Base-by-base conservation (phyloP, 768 basidiomycete species). In the Scleroderma bovista region DNA sequence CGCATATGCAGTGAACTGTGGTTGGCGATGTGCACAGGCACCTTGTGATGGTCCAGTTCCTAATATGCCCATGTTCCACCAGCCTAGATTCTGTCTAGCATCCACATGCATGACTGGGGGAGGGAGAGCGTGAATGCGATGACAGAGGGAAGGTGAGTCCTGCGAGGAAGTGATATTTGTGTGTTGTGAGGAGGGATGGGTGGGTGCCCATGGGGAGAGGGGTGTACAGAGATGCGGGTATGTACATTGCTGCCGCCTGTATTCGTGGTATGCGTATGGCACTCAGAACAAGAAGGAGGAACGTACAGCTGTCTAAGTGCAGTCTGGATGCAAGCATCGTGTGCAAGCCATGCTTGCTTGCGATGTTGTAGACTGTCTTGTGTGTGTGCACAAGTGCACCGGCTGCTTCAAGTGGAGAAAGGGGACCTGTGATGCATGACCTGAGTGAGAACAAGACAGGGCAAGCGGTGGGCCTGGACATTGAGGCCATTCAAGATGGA, bases 41-140 rank as follows among this genome's bases (percentile, higher is more conserved):
- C 70, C 60, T 88, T 86, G 45, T 81, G 78, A 64, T 86, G 85
- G 40, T 87, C 82, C 12, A 74, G 73, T 0, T 86, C 86, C 81
- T 82, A 88, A 52, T 66, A 72, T 42, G 80, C 75, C 59, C 79
- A 86, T 1, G 85, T 88, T 9, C 86, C 86, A 20, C 86, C 84
- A 0, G 80, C 73, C 83, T 83, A 86, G 15, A 78, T 73, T 4
- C 83, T 83, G 55, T 89, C 86, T 3, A 48, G 41, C 67, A 88
- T 73, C 8, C 86, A 78, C 17, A 72, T 67, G 65, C 85, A 89
- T 4, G 87, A 89, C 0, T 78, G 73, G 0, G 68, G 57, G 1
- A 76, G 76, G 6, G 87, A 84, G 1, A 85, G 66, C 0, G 77
- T 80, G 51, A 88, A 68, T 5, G 78, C 78, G 16, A 75, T 66